Base-by-base conservation (phyloP, 805 yeast species). In the Schizosaccharomyces octosporus region DNA sequence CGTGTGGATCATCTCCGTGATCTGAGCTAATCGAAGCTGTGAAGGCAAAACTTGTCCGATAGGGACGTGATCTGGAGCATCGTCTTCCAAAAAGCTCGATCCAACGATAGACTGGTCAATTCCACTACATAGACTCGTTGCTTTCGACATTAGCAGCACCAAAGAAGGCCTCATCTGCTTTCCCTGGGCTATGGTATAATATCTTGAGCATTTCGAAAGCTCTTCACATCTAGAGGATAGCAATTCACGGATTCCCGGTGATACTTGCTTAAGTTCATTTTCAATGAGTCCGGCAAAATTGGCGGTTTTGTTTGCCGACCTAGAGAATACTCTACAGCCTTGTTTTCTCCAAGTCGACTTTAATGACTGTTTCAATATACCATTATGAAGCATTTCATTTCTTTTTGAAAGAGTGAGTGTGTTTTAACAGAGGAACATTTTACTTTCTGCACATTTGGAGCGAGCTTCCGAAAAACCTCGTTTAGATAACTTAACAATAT, bases 1-100 rank as follows among this genome's bases (percentile, higher is more conserved):
- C 0, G 97, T 93, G 71, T 93, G 98, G 65, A 93, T 93, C 95
- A 93, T 86, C 73, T 93, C 98, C 9, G 90, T 95, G 67, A 93
- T 90, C 73, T 93, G 98, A 0, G 98, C 97, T 62, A 93, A 76
- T 63, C 98, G 78, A 65, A 97, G 78, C 73, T 93, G 98, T 66
- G 93, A 88, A 58, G 98, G 97, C 63, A 90, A 75, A 60, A 93
- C 87, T 84, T 74, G 84, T 78, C 48, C 60, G 7, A 17, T 31
- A 2, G 42, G 11, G 24, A 57, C 7, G 11, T n/a, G 31, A 24
- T n/a, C 29, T n/a, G 29, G 27, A 36, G 31, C 39, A 13, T 21
- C 27, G 17, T 39, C 48, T n/a, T 29, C 42, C 27, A 57, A 29
- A 31, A 29, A 57, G 2, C 21, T 57, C 17, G 31, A n/a, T 21